These are phyloP conservation scores for Spergularia marina DNA, from an alignment of 148 eudicot genomes.

Conservation along the genomic window DNA sequence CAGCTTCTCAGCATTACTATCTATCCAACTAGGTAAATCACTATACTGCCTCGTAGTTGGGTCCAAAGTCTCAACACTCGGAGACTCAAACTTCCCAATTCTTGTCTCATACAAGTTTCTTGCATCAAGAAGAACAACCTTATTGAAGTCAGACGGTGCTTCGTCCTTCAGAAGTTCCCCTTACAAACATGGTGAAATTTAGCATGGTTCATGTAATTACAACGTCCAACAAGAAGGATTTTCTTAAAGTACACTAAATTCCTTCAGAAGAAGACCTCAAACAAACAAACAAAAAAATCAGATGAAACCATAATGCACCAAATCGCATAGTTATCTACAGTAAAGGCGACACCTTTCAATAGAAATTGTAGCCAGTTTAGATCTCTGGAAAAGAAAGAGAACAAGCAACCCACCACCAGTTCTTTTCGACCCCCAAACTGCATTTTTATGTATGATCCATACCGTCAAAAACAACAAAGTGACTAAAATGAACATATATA, in stretches of 20 bases:
- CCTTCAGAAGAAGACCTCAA: not conserved
- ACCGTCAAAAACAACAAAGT: not conserved
- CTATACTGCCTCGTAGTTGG: conserved; percentile 92
- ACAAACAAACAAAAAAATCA: no score
- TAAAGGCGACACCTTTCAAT: not conserved
- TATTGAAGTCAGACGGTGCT: conserved; percentile 35
- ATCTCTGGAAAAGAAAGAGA: no score
- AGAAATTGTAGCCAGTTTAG: no score
- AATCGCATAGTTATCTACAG: not conserved
- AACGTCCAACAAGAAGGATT: not conserved
- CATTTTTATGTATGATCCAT: no score
- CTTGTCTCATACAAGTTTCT: conserved; percentile 96
- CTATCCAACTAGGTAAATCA: conserved; percentile 96
- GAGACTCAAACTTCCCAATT: conserved; percentile 80
- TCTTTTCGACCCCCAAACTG: no score
- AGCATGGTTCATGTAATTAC: conserved; percentile 7
- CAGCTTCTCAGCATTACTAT: conserved; percentile 63
- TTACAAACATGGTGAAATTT: conserved; percentile 27
- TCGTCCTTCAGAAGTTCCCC: conserved; percentile 47
- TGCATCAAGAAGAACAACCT: conserved; percentile 78
- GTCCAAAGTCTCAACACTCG: conserved; percentile 76
- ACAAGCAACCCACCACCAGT: no score
- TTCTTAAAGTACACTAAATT: not conserved
- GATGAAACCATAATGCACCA: not conserved
- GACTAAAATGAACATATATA: not conserved